Conservation (phyloP, 2,329 filamentous ascomycete species). For the Ophiostoma novo-ulmi region DNA sequence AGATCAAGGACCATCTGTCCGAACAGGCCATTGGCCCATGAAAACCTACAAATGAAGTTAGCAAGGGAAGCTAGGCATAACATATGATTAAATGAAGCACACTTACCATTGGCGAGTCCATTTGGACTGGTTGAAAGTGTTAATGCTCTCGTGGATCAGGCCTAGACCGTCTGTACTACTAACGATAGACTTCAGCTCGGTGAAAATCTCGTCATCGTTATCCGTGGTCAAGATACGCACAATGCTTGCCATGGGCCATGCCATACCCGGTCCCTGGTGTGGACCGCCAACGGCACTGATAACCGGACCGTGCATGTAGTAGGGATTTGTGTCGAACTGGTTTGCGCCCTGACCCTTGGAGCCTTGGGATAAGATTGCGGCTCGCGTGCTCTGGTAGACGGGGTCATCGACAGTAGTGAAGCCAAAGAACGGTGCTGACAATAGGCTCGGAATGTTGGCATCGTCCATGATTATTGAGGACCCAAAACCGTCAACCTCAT, state of each 20-base stretch:
- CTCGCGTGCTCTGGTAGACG: conserved; percentile 68
- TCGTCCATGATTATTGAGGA: conserved; percentile 59
- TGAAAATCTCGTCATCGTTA: conserved; percentile 66
- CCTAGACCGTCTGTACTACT: conserved; percentile 67
- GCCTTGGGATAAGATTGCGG: conserved; percentile 54
- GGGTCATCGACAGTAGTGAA: conserved; percentile 54
- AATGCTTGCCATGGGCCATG: conserved; percentile 84
- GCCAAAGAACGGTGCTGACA: conserved; percentile 57
- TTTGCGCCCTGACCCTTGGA: not conserved
- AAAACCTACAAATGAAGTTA: conserved; percentile 50
- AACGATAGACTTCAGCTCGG: conserved; percentile 59
- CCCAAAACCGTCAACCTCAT: conserved; percentile 67
- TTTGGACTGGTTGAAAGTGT: conserved; percentile 52
- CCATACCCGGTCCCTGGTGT: conserved; percentile 58
- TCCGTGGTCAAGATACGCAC: conserved; percentile 73
- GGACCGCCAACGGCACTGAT: conserved; percentile 50
- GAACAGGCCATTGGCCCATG: conserved; percentile 85
- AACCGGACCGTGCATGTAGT: conserved; percentile 55
- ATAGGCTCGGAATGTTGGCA: conserved; percentile 59
- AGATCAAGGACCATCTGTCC: conserved; percentile 77
- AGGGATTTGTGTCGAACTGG: conserved; percentile 58
- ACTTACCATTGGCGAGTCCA: conserved; percentile 40
- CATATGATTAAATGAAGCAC: not conserved
- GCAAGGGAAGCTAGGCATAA: not conserved
- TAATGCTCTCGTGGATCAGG: conserved; percentile 74